A percentile compares a stretch with the other conserved stretches of the same genome.
These are phyloP conservation scores for Ceratocystis diversiconidia DNA, from an alignment of 2,329 filamentous ascomycete genomes.

Conservation along the genomic window DNA sequence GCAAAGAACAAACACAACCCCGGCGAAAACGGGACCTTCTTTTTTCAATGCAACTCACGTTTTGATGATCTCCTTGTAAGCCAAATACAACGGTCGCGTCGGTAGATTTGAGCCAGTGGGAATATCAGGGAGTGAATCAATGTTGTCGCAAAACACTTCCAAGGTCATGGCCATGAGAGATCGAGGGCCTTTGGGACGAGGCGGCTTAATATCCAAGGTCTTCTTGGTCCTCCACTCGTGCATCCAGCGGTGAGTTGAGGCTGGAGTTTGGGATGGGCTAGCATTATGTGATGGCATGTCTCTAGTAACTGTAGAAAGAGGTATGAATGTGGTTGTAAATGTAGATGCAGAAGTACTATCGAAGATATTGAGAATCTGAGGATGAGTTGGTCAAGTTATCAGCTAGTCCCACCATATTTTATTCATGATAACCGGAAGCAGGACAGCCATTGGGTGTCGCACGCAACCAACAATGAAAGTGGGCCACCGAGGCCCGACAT, in stretches of 20 bases:
- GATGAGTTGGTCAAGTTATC: no score
- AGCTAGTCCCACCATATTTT: no score
- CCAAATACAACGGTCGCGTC: background rate
- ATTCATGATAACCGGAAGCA: no score
- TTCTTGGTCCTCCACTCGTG: slow-evolving; percentile 1
- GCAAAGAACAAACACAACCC: background rate
- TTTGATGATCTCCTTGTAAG: background rate
- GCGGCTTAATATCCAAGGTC: background rate
- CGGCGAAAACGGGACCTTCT: background rate
- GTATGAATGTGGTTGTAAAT: no score
- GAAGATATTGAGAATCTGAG: no score
- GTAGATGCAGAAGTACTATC: no score
- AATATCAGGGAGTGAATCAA: background rate
- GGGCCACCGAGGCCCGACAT: background rate
- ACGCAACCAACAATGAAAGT: background rate
- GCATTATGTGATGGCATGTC: no score
- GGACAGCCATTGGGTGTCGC: no score
- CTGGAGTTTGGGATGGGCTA: no score
- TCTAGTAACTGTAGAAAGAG: no score
- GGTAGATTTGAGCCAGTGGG: background rate
- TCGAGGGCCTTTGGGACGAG: background rate
- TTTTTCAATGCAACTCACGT: background rate
- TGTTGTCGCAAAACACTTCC: slow-evolving; percentile 10
- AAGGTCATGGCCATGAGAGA: slow-evolving; percentile 6
- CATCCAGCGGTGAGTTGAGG: slow-evolving; percentile 8